Conservation (phyloP, 495 filamentous ascomycete species). For the Sordaria brevicollis region DNA sequence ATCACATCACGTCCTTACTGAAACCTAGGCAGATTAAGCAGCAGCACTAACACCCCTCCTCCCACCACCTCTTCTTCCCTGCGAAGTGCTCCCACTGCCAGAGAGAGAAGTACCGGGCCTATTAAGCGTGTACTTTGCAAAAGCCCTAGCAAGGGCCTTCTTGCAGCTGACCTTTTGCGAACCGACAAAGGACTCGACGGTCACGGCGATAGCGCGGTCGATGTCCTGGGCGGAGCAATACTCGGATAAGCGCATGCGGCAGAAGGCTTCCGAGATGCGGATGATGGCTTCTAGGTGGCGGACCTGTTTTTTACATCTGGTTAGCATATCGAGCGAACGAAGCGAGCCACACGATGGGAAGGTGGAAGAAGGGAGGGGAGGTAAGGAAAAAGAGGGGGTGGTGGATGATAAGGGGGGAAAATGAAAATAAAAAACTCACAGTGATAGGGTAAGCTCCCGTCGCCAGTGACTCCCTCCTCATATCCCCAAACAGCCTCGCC, state of each 20-base stretch:
- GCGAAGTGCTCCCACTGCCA: neutral
- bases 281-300: constrained; percentile 97
- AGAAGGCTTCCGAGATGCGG: constrained; percentile 85
- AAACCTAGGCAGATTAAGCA: too few relatives aligned
- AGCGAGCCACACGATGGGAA: too few relatives aligned
- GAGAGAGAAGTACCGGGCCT: constrained; percentile 22
- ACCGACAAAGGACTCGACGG: constrained; percentile 91
- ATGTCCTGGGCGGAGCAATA: constrained; percentile 86
- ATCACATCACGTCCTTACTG: neutral
- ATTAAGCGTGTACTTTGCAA: constrained; percentile 81
- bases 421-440: constrained; percentile 42
- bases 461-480: constrained; percentile 82
- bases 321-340: constrained; percentile 14
- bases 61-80: neutral
- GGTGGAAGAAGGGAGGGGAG: too few relatives aligned
- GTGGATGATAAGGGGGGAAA: neutral
- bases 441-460: constrained; percentile 98
- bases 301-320: constrained; percentile 49
- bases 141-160: constrained; percentile 90
- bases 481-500: constrained; percentile 87
- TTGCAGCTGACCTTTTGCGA: constrained; percentile 97
- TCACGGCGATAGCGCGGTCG: constrained; percentile 93
- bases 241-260: constrained; percentile 90
- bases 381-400: neutral
- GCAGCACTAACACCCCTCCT: neutral